Conservation (phyloP, 2,329 filamentous ascomycete species). For the Botrytis elliptica region DNA sequence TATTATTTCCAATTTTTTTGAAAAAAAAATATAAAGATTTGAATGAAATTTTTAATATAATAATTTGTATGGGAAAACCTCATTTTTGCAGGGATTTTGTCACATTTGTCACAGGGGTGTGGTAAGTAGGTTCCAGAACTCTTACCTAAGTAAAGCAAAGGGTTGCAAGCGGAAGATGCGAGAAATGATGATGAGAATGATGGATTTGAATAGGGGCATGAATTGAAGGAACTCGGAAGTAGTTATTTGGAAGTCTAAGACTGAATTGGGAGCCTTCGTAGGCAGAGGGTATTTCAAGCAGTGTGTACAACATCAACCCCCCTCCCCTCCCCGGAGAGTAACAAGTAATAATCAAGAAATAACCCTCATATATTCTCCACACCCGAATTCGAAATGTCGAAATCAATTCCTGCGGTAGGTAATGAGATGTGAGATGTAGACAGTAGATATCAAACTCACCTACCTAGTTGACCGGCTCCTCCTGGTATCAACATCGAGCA, state of each 20-base stretch:
- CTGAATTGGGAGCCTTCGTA: too few species aligned
- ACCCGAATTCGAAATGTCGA: background rate
- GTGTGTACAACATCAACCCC: background rate
- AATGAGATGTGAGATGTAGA: background rate
- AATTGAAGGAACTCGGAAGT: background rate
- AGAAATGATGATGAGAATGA: background rate
- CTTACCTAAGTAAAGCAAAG: background rate
- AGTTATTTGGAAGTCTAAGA: background rate
- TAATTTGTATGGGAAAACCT: too few species aligned
- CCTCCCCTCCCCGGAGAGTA: background rate
- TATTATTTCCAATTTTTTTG: too few species aligned
- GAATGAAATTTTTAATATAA: too few species aligned
- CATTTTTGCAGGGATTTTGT: too few species aligned
- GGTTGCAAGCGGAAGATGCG: background rate
- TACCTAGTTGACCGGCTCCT: background rate
- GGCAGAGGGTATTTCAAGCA: too few species aligned
- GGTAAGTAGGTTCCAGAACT: too few species aligned
- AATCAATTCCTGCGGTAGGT: too few species aligned
- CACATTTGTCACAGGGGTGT: too few species aligned
- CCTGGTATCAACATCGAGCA: background rate
- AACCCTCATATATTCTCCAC: background rate
- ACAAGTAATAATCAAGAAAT: background rate
- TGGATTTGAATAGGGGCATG: accelerated
- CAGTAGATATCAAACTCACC: background rate
- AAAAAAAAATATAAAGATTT: too few species aligned